Base-by-base conservation (phyloP, 257 asterid genomes). In the Schizonepeta tenuifolia region DNA sequence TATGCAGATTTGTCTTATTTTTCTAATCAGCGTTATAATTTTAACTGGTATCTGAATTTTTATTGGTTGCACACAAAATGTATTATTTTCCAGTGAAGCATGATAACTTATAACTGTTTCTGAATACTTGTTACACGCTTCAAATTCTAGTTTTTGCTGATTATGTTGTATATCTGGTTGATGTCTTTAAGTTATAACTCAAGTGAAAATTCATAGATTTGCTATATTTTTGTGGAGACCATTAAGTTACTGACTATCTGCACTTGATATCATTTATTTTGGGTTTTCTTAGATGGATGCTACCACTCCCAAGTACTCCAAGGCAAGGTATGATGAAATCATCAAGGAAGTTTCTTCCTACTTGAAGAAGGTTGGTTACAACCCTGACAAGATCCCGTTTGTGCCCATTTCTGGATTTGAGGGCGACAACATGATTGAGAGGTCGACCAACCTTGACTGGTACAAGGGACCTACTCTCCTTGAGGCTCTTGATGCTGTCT, bases 391-490 rank as follows among this genome's bases (percentile, higher is more conserved):
- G 17, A 60, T 60, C 46, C 67, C 67, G 2, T 60, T 60, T 2
- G 67, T 60, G 26, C 67, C 67, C 0, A 60, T 60, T 6, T 60
- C 67, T 35, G 67, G 67, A 17, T 60, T 60, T 5, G 67, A 60
- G 28, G 67, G 67, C 14, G 67, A 60, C 28, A 60, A 60, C 8
- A 60, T 60, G 67, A 60, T 60, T 60, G 67, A 60, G 67, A 60
- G 67, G 65, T 81, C 82, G 28, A 70, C 80, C 54, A 81, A 81
- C 78, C 85, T 81, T 0, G 85, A 81, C 44, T 81, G 85, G 85
- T 81, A 81, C 85, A 81, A 81, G 73, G 85, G 85, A 1, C 85
- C 85, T 2, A 81, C 85, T 9, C 85, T 81, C 69, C 80, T 81
- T 44, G 85, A 81, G 7, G 85, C 85, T 10, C 85, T 81, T n/a